Conservation (phyloP, 108 stramenopile species). For the Bacterosira constricta region DNA sequence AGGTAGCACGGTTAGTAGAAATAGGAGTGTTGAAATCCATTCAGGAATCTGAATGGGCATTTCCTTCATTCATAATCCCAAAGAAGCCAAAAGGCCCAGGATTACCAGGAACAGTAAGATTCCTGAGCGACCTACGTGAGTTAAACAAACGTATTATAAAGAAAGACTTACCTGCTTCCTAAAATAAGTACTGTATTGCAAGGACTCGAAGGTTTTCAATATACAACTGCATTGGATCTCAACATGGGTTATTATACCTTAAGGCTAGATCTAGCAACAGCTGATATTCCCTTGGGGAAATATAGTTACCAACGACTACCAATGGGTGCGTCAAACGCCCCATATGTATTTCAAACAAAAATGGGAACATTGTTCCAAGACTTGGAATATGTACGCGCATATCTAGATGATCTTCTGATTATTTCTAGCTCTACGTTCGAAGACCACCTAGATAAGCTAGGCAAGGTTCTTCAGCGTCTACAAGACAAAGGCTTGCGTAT, state of each 20-base stretch:
- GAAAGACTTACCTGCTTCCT: conserved; percentile 15
- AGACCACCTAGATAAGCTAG: conserved; percentile 17
- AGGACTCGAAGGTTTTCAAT: conserved; percentile 12
- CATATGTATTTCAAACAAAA: conserved; percentile 40
- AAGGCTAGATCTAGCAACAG: conserved; percentile 10
- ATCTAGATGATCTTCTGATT: conserved; percentile 35
- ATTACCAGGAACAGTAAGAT: not conserved
- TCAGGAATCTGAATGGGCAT: too few species aligned
- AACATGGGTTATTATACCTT: too few species aligned
- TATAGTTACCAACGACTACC: too few species aligned
- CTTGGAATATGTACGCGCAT: conserved; percentile 14
- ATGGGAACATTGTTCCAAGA: too few species aligned
- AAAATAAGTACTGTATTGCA: conserved; percentile 5
- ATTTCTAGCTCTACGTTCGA: conserved; percentile 12
- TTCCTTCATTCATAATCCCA: too few species aligned
- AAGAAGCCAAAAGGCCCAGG: too few species aligned
- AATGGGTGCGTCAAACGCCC: conserved; percentile 20
- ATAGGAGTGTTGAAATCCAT: too few species aligned
- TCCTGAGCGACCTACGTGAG: not conserved
- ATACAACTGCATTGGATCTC: conserved; percentile 7
- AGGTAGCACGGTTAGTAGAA: too few species aligned
- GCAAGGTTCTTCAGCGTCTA: conserved; percentile 9
- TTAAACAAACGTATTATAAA: conserved; percentile 13
- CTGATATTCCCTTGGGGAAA: not conserved
- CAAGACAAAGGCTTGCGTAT: too few species aligned